Evolutionary conservation across 2,329 filamentous ascomycete genomes (phyloP), one percentile per base, ranked within the genome.

Genomic region (Periconia sp.): DNA sequence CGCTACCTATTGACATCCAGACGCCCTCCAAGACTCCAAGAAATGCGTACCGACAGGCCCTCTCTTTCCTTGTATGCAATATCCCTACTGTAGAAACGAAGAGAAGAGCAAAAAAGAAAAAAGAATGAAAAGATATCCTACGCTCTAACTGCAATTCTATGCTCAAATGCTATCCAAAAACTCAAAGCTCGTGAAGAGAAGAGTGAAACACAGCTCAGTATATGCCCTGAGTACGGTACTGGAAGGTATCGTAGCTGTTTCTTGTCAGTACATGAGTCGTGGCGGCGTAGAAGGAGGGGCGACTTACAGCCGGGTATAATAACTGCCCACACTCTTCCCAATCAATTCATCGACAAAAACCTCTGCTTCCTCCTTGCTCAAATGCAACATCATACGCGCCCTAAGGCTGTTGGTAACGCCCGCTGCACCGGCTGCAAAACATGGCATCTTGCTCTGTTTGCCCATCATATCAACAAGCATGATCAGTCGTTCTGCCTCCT

Each of bases 391-490:
- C 67, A 94, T 91, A 21, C 89, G 79, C 57, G 88, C 86, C 23
- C 88, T 75, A 49, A 94, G 72, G 31, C 82, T 83, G 43, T 79
- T 80, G 5, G 87, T 88, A 16, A 87, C 86, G 59, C 86, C 85
- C 6, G 77, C 73, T n/a, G 89, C 80, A 2, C 89, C 89, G 4
- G 84, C 85, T 1, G 85, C 82, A 66, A 88, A 94, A 72, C 89
- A 92, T 2, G 57, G 87, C 89, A 94, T 92, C 61, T 86, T 89
- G 46, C 86, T 90, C 59, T 90, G 85, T 42, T 82, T 81, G 38
- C 89, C 89, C 88, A 92, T 94, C 76, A 94, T 84, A 62, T 86
- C 86, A 12, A 94, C 89, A 3, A 94, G 73, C 68, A 90, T 89
- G 46, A 92, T 86, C 34, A 94, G 83, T 45, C 88, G 83, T 67